Conservation (phyloP, 176 grass and related monocot species). For the Melocanna baccifera region DNA sequence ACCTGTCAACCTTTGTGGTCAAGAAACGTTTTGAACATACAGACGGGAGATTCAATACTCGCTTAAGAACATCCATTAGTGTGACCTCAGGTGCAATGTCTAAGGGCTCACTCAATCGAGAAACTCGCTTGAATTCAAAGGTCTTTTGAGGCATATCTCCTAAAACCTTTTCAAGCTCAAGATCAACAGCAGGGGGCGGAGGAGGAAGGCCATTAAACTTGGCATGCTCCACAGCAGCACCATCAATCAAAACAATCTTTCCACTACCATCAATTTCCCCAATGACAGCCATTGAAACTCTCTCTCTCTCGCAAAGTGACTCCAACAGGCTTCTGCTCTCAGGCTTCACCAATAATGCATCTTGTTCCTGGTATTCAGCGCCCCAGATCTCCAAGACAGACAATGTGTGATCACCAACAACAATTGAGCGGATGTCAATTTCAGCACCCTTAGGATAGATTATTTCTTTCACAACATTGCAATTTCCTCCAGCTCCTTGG, state of each 20-base stretch:
- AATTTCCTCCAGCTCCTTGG: slow-evolving; percentile 95
- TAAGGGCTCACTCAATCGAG: slow-evolving; percentile 51
- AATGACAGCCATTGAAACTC: slow-evolving; percentile 87
- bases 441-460: slow-evolving; percentile 77
- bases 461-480: slow-evolving; percentile 79
- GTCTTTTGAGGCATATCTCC: slow-evolving; percentile 95
- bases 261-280: slow-evolving; percentile 78
- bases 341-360: slow-evolving; percentile 72
- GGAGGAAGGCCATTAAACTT: slow-evolving; percentile 48
- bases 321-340: slow-evolving; percentile 58
- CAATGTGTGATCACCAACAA: slow-evolving; percentile 87
- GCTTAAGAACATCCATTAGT: slow-evolving; percentile 72
- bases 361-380: slow-evolving; percentile 89
- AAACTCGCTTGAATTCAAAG: slow-evolving; percentile 61
- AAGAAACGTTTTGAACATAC: slow-evolving; percentile 86
- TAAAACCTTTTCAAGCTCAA: slow-evolving; percentile 89
- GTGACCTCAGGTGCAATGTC: slow-evolving; percentile 71
- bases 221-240: slow-evolving; percentile 55
- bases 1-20: slow-evolving; percentile 90
- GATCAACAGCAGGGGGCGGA: slow-evolving; percentile 63
- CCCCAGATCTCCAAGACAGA: slow-evolving; percentile 88
- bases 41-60: slow-evolving; percentile 58
- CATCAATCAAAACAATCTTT: slow-evolving; percentile 82
- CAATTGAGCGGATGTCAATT: slow-evolving; percentile 83
- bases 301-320: slow-evolving; percentile 71